These are phyloP conservation scores for Verticillium zaregamsianum DNA, from an alignment of 2,329 filamentous ascomycete species.

Conservation along the genomic window DNA sequence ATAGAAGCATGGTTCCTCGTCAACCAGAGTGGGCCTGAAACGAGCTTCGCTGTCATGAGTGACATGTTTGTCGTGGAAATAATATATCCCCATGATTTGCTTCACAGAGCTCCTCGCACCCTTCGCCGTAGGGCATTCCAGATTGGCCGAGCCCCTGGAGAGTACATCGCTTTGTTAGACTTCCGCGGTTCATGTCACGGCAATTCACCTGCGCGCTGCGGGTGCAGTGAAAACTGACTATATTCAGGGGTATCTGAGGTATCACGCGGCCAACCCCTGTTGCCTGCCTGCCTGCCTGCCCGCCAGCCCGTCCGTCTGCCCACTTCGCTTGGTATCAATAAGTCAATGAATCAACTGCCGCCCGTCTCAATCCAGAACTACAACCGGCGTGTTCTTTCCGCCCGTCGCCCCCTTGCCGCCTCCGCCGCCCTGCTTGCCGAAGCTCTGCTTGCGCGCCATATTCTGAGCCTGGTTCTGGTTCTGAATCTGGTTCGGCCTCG, in stretches of 20 bases:
- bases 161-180: too few species aligned
- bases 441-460: not conserved
- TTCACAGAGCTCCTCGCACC: too few species aligned
- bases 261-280: not conserved
- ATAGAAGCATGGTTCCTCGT: too few species aligned
- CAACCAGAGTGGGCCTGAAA: too few species aligned
- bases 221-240: not conserved
- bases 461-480: not conserved
- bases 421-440: not conserved
- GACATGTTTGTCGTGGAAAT: too few species aligned
- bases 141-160: too few species aligned
- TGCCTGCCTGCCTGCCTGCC: not conserved
- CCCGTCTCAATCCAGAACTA: not conserved
- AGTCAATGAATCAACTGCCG: not conserved
- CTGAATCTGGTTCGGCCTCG: conserved; percentile 5
- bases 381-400: not conserved
- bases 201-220: too few species aligned
- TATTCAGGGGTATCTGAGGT: not conserved
- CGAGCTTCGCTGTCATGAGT: too few species aligned
- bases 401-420: not conserved
- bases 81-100: too few species aligned
- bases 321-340: not conserved
- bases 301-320: not conserved
- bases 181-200: too few species aligned
- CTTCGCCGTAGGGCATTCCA: too few species aligned